Evolutionary conservation across 2,329 filamentous ascomycete genomes (phyloP).

Genomic region (Plectosphaerella sp.): DNA sequence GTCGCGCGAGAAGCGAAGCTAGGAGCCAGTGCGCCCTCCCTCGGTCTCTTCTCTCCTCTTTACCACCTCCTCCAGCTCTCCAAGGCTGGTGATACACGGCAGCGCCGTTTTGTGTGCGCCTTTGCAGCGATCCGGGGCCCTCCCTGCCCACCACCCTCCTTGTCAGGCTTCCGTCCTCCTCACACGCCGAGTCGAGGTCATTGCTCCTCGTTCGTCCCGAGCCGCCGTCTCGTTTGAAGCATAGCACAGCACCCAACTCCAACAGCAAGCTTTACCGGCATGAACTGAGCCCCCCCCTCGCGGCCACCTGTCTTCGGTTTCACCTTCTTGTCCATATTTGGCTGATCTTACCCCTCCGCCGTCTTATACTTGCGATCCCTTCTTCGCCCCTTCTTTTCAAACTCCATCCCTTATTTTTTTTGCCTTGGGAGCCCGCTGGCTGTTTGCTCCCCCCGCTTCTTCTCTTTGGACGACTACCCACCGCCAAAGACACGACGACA

Average conservation of each 20-base stretch:
- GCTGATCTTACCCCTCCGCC: not conserved
- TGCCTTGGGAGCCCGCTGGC: not conserved
- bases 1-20: too few species aligned
- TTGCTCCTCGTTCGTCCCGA: not conserved
- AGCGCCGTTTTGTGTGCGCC: too few species aligned
- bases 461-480: not conserved
- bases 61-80: too few species aligned
- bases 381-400: not conserved
- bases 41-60: too few species aligned
- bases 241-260: not conserved
- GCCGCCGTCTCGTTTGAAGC: not conserved
- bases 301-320: not conserved
- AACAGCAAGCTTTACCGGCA: not conserved
- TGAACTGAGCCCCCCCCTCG: not conserved
- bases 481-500: not conserved
- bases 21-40: too few species aligned
- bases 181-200: not conserved
- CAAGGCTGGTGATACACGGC: not conserved
- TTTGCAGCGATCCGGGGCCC: too few species aligned
- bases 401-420: not conserved
- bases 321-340: conserved; percentile 3
- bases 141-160: not conserved
- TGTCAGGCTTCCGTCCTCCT: too few species aligned
- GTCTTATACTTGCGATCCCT: not conserved
- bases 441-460: not conserved